Conservation (phyloP, 2,329 filamentous ascomycete genomes). For the Diplocarpon rosae region DNA sequence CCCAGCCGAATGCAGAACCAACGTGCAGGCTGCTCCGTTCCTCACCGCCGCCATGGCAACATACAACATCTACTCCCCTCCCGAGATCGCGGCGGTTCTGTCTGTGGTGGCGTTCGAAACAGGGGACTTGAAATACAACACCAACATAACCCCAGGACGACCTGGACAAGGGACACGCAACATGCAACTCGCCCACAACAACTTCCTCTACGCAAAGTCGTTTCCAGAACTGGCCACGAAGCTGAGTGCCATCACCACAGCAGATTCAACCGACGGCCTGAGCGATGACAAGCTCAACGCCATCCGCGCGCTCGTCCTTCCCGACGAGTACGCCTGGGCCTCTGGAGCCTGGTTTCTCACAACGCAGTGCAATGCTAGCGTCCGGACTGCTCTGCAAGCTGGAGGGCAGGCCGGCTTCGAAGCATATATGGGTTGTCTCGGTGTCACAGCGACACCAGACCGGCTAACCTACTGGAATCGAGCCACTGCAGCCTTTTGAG, state of each 20-base stretch:
- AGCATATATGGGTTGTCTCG: constrained; percentile 44
- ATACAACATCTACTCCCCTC: constrained; percentile 40
- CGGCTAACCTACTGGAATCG: constrained; percentile 38
- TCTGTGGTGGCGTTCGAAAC: constrained; percentile 51
- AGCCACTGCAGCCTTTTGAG: constrained; percentile 32
- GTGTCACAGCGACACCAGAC: constrained; percentile 35
- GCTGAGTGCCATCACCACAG: constrained; percentile 23
- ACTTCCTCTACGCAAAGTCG: constrained; percentile 41
- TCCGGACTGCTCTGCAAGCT: constrained; percentile 32
- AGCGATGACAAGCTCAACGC: constrained; percentile 30
- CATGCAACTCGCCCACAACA: constrained; percentile 49
- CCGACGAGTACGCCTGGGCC: constrained; percentile 42
- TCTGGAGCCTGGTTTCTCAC: constrained; percentile 51
- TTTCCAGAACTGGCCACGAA: constrained; percentile 33
- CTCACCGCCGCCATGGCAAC: constrained; percentile 40
- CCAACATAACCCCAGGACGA: constrained; percentile 42
- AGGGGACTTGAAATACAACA: constrained; percentile 50
- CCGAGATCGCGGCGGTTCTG: constrained; percentile 49
- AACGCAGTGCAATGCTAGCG: constrained; percentile 37
- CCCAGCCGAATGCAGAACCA: constrained; percentile 41
- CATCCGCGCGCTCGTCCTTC: constrained; percentile 39
- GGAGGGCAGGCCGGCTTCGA: constrained; percentile 38
- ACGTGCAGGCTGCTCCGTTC: constrained; percentile 37
- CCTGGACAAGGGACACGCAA: constrained; percentile 54
- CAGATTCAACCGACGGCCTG: constrained; percentile 23